Evolutionary conservation across 2,329 filamentous ascomycete species (phyloP), one percentile per base, ranked within the genome.

Genomic region (Furcasterigmium sp.): DNA sequence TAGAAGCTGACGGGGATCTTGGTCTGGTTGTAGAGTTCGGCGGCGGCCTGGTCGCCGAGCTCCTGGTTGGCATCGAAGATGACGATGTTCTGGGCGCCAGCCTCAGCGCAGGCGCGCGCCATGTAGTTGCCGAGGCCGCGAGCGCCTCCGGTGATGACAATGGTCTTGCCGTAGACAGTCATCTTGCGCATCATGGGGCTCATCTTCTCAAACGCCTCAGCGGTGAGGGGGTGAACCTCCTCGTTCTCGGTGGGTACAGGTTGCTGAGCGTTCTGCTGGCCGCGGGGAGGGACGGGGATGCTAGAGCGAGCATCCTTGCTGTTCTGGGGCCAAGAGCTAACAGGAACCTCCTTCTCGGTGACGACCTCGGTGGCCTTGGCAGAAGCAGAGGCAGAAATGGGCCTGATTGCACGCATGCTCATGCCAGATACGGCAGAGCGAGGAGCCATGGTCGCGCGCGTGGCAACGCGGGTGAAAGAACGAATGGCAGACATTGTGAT

Each of bases 21-120:
- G n/a, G 83, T 84, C 72, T 85, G 80, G 58, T 80, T 68, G 65
- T 85, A 80, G 35, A 90, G 74, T 63, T 86, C 80, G 17, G 76
- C 76, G 17, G 84, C 84, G 3, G 85, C 73, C 57, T 79, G 71
- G 55, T 87, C 84, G 21, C 85, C 86, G 13, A 87, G 74, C 53
- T 87, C 79, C 65, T 86, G 79, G 70, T 88, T 86, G 52, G 85
- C 82, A 55, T 90, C 85, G 57, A 91, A 82, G 58, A 90, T 85
- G 57, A 84, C 75, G 43, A 90, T 76, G 39, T 81, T 81, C 66
- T 84, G 82, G 39, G 84, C 82, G 46, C 86, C 85, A 42, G 84
- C 85, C 67, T 91, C 85, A 39, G 84, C 81, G 51, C 86, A 83
- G 44, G 84, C 86, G 48, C 84, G 80, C 38, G 85, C 85, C 82